These are phyloP conservation scores for Candida montana DNA, from an alignment of 805 yeast species.

Conservation along the genomic window DNA sequence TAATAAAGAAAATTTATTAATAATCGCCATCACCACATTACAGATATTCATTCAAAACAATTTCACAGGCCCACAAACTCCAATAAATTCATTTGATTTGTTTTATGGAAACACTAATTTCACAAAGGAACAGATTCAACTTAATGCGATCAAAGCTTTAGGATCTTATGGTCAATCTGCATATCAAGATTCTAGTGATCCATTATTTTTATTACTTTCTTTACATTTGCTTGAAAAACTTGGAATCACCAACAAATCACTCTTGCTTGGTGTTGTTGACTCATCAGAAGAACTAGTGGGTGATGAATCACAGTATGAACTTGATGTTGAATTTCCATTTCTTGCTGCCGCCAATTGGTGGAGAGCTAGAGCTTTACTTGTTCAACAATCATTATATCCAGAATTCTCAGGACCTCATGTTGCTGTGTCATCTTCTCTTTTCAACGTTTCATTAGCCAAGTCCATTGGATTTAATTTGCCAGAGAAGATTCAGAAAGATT, in stretches of 20 bases:
- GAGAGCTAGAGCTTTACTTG: constrained; percentile 64
- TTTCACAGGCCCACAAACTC: constrained; percentile 74
- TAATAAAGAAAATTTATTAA: constrained; percentile 11
- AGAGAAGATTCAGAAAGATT: constrained; percentile 28
- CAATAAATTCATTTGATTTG: constrained; percentile 30
- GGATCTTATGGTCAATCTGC: constrained; percentile 65
- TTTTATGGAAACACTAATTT: constrained; percentile 16
- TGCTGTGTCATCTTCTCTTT: constrained; percentile 30
- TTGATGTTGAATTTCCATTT: constrained; percentile 10
- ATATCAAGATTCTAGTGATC: constrained; percentile 52
- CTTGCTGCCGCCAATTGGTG: constrained; percentile 62
- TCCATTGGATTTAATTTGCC: constrained; percentile 22
- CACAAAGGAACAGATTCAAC: constrained; percentile 15
- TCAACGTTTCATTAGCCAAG: constrained; percentile 21
- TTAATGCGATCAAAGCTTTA: constrained; percentile 33
- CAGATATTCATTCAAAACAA: constrained; percentile 72
- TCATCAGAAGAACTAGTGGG: constrained; percentile 27
- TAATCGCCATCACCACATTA: constrained; percentile 47
- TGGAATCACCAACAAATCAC: constrained; percentile 26
- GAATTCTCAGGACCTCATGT: constrained; percentile 51
- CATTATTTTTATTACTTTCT: constrained; percentile 40
- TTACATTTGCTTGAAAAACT: constrained; percentile 39
- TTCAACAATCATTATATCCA: constrained; percentile 56
- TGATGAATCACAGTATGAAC: constrained; percentile 6
- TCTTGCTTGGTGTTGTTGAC: constrained; percentile 22